Evolutionary conservation across 352 stramenopile genomes (phyloP).

Genomic region (Phytophthora pini): DNA sequence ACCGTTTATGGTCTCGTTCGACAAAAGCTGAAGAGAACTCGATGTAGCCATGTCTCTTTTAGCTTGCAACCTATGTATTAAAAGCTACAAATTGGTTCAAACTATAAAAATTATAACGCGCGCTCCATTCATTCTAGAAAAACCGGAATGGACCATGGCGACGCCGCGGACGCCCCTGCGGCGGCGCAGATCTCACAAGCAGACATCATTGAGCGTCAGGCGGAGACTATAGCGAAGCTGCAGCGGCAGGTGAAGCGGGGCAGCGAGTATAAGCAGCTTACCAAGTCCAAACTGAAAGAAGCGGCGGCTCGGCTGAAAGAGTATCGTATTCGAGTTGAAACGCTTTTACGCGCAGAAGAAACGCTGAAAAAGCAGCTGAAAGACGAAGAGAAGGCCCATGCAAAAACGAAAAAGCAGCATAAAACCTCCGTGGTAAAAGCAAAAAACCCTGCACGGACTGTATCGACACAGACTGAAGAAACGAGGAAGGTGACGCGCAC

Average conservation of each 20-base stretch:
- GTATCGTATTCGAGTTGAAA: slow-evolving; percentile 66
- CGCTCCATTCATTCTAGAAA: slow-evolving; percentile 6
- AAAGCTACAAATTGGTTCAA: slow-evolving; percentile 3
- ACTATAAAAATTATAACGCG: slow-evolving; percentile 22
- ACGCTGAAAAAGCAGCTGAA: slow-evolving; percentile 34
- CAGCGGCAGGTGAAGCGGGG: slow-evolving; percentile 43
- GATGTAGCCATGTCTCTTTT: not conserved
- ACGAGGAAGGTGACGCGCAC: slow-evolving; percentile 4
- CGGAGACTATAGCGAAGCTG: slow-evolving; percentile 58
- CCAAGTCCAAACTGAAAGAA: slow-evolving; percentile 75
- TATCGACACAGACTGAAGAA: slow-evolving; percentile 28
- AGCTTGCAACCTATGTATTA: not conserved
- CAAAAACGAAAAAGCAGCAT: slow-evolving; percentile 18
- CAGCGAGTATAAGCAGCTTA: slow-evolving; percentile 60
- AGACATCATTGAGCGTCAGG: slow-evolving; percentile 76
- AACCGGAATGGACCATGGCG: slow-evolving; percentile 23
- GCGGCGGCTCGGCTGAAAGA: slow-evolving; percentile 61
- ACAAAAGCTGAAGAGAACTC: too few relatives aligned
- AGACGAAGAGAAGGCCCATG: slow-evolving; percentile 1
- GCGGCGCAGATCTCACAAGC: slow-evolving; percentile 64
- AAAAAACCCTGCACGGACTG: slow-evolving; percentile 9
- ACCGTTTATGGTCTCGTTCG: slow-evolving; percentile 9
- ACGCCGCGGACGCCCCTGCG: slow-evolving; percentile 22
- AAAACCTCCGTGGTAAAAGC: slow-evolving; percentile 21
- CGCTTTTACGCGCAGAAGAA: slow-evolving; percentile 42